phyloP scores from a whole-genome alignment of 805 yeast species.

The Torulaspora gathmanii region DNA sequence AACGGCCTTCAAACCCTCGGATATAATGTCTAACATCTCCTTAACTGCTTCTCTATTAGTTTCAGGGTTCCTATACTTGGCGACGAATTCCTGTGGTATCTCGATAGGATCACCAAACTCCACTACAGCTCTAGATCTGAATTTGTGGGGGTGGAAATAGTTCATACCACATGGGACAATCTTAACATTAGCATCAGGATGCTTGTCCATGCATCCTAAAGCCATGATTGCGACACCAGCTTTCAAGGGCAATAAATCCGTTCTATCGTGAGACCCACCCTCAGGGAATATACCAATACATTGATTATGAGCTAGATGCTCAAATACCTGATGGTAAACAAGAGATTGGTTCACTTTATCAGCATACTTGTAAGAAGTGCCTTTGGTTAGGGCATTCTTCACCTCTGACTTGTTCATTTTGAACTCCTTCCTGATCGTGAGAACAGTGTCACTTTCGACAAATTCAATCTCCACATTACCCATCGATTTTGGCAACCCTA shows the following conservation, averaged over 20 bases:
- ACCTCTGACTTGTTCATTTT: conserved; percentile 43
- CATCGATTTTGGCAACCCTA: conserved; percentile 71
- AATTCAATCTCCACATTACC: conserved; percentile 71
- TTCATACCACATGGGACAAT: conserved; percentile 98
- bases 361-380: conserved; percentile 65
- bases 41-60: conserved; percentile 69
- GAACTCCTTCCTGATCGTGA: conserved; percentile 67
- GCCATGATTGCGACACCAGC: conserved; percentile 99
- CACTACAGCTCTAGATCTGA: conserved; percentile 89
- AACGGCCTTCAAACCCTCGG: conserved; percentile 73
- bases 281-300: conserved; percentile 95
- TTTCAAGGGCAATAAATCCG: conserved; percentile 84
- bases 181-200: conserved; percentile 70
- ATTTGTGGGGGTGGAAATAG: conserved; percentile 92
- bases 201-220: conserved; percentile 79
- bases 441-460: conserved; percentile 66
- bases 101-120: conserved; percentile 90
- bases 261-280: conserved; percentile 96
- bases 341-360: conserved; percentile 78
- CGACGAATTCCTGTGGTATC: conserved; percentile 56
- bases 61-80: conserved; percentile 57
- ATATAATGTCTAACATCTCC: conserved; percentile 62
- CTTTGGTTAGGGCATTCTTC: conserved; percentile 42
- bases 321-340: conserved; percentile 80
- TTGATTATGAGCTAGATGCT: conserved; percentile 72